Base-by-base conservation (phyloP, 139 green algal species). In the Chloropicon primus region DNA sequence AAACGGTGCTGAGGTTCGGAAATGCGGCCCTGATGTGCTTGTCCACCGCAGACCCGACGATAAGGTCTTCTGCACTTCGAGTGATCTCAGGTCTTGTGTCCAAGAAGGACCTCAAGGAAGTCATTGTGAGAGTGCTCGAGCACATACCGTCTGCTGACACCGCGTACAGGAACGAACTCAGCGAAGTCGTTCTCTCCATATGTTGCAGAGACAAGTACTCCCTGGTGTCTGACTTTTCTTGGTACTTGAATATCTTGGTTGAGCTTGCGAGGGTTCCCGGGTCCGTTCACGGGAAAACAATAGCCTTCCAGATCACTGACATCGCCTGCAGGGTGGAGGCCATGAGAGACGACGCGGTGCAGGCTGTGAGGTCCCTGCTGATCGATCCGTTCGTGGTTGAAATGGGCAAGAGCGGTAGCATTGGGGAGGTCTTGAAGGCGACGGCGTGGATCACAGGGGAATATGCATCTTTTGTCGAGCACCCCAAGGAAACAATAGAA, bases 391-490 rank as follows among this genome's bases (percentile, higher is more conserved):
- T 29, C 22, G 25, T 83, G 71, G 25, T 80, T 2, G 71, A 83
- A 28, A 71, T 22, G 22, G 73, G 23, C 28, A 28, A 41, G 26
- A 77, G 77, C 73, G 54, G 54, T 5, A 78, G 72, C 27, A 74
- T 82, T 21, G 54, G 29, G 0, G 29, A 79, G 1, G 82, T 76
- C 25, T 76, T 88, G 25, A 74, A 29, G 53, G 72, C 79, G 1
- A 72, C 83, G 3, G 84, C 84, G 25, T 88, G 80, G 77, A 28
- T 86, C 27, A 54, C 80, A 22, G 84, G 84, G 2, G 84, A 88
- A 78, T 87, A 83, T 62, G 79, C 79, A 23, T 25, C 41, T 2
- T 54, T 41, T 22, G 71, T 80, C 10, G 41, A 62, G 41, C 41
- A 62, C 41, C 41, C 41, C 41, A 62, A 62, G 41, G 41, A 62